Evolutionary conservation across 768 basidiomycete species (phyloP).

Genomic region (Rhodocollybia butyracea): DNA sequence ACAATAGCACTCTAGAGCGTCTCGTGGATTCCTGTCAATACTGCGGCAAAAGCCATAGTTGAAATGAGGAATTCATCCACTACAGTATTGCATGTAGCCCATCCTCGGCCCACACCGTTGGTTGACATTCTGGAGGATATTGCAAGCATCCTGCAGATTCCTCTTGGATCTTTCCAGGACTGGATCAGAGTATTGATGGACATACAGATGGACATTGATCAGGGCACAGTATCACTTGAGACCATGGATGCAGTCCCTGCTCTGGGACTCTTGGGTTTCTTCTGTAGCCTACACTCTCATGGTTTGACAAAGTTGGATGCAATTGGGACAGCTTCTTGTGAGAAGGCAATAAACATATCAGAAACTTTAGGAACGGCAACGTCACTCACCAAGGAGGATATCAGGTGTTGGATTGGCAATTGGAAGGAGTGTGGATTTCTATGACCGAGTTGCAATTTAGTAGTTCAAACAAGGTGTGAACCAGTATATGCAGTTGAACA

Average conservation of each 20-base stretch:
- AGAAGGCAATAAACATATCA: not conserved
- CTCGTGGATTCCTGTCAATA: not conserved
- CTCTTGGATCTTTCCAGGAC: not conserved
- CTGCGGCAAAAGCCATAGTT: not conserved
- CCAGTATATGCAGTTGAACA: too few species aligned
- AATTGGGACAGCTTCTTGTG: not conserved
- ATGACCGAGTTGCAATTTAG: too few species aligned
- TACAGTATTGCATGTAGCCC: not conserved
- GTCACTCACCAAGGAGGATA: not conserved
- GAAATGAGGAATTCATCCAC: not conserved
- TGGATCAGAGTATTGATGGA: not conserved
- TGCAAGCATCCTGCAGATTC: not conserved
- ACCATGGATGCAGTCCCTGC: not conserved
- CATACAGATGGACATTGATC: not conserved
- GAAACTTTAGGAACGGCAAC: not conserved
- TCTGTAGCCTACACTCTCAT: not conserved
- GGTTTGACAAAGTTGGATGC: not conserved
- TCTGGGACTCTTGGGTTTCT: not conserved
- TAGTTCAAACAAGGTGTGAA: too few species aligned
- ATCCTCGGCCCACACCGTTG: not conserved
- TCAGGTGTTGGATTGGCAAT: not conserved
- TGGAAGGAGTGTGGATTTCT: not conserved
- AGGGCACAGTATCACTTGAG: not conserved
- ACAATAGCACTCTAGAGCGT: not conserved
- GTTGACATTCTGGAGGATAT: not conserved